Evolutionary conservation across 176 grass and related monocot species (phyloP).

Genomic region (Pharus latifolius): DNA sequence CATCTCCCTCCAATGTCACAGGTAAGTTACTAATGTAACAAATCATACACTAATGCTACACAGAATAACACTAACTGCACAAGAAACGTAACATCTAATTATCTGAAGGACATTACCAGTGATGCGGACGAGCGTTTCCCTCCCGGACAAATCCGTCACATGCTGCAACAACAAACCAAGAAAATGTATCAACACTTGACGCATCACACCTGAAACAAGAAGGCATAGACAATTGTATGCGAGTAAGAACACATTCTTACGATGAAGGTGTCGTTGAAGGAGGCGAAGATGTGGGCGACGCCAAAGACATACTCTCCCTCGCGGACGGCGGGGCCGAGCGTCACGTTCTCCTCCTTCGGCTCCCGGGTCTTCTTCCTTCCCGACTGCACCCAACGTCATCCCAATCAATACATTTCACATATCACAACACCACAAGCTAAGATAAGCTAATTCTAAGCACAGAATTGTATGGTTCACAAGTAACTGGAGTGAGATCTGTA

Average conservation of each 20-base stretch:
- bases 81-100: neutral
- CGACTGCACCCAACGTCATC: slow-evolving; percentile 24
- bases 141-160: slow-evolving; percentile 76
- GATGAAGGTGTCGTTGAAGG: slow-evolving; percentile 87
- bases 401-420: too few relatives aligned
- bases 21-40: too few relatives aligned
- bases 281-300: slow-evolving; percentile 69
- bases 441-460: too few relatives aligned
- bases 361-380: slow-evolving; percentile 68
- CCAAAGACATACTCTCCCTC: slow-evolving; percentile 70
- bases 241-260: slow-evolving; percentile 1
- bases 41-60: neutral
- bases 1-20: too few relatives aligned
- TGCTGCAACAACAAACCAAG: slow-evolving; percentile 30
- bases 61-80: neutral
- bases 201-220: too few relatives aligned
- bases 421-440: neutral
- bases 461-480: neutral
- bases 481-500: neutral
- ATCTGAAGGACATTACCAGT: slow-evolving; percentile 30
- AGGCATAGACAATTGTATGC: too few relatives aligned
- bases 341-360: slow-evolving; percentile 80
- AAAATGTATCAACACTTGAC: neutral
- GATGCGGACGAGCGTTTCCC: slow-evolving; percentile 76
- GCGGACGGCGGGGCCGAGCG: slow-evolving; percentile 60